These are phyloP conservation scores for Yamadazyma oceani DNA, from an alignment of 1,139 yeast genomes.

Conservation along the genomic window DNA sequence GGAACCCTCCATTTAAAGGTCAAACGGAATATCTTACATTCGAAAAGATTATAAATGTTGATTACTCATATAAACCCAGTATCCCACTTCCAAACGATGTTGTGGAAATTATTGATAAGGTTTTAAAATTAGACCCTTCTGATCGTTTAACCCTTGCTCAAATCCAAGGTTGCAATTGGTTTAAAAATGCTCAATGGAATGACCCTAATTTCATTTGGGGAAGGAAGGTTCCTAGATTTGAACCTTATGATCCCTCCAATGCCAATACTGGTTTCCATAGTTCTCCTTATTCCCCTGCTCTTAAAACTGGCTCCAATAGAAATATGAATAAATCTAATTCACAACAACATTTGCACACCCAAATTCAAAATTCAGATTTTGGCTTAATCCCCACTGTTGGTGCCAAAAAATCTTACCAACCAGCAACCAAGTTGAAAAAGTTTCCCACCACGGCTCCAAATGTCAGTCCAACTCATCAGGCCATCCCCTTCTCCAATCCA, in stretches of 20 bases:
- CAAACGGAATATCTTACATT: slow-evolving; percentile 92
- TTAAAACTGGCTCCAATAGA: slow-evolving; percentile 41
- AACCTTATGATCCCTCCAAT: slow-evolving; percentile 60
- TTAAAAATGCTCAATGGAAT: slow-evolving; percentile 42
- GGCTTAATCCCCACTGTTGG: slow-evolving; percentile 31
- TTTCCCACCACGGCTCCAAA: slow-evolving; percentile 8
- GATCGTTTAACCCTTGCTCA: slow-evolving; percentile 35
- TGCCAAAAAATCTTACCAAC: slow-evolving; percentile 31
- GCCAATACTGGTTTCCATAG: slow-evolving; percentile 18
- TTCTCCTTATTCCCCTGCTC: slow-evolving; percentile 32
- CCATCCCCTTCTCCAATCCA: background rate
- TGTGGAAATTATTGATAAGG: slow-evolving; percentile 66
- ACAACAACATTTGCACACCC: slow-evolving; percentile 44
- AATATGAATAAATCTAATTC: slow-evolving; percentile 40
- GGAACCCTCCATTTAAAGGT: slow-evolving; percentile 95
- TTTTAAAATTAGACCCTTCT: slow-evolving; percentile 52
- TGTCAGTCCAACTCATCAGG: slow-evolving; percentile 10
- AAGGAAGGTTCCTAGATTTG: slow-evolving; percentile 48
- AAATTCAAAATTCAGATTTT: slow-evolving; percentile 38
- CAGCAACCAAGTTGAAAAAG: slow-evolving; percentile 35
- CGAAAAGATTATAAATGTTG: slow-evolving; percentile 84
- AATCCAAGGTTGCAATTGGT: slow-evolving; percentile 40
- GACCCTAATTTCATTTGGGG: slow-evolving; percentile 45
- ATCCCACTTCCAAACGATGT: slow-evolving; percentile 62
- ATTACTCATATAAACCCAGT: slow-evolving; percentile 79